Percentiles rank a stretch among this genome's conserved stretches.
phyloP scores from a whole-genome alignment of 2,329 filamentous ascomycete species.

The Colletotrichum navitas region DNA sequence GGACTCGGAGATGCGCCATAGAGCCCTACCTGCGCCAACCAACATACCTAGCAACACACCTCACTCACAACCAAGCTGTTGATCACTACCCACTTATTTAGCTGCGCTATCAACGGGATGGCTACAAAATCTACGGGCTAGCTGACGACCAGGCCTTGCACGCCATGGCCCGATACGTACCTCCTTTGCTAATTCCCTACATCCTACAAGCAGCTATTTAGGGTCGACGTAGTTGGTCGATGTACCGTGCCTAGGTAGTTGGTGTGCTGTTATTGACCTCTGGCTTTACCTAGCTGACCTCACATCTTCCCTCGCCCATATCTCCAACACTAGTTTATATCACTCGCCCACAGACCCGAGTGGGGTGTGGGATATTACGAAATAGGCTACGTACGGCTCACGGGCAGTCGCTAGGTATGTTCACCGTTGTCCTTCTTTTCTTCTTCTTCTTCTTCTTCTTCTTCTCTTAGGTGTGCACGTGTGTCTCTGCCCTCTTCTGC shows the following conservation, averaged over 20 bases:
- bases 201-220: background rate
- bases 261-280: constrained; percentile 8
- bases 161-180: constrained; percentile 15
- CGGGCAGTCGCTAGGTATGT: constrained; percentile 5
- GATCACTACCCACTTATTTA: constrained; percentile 17
- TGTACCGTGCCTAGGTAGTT: background rate
- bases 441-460: background rate
- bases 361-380: background rate
- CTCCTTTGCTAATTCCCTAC: background rate
- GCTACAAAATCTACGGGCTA: constrained; percentile 26
- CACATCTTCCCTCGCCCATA: constrained; percentile 5
- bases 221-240: background rate
- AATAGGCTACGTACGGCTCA: constrained; percentile 18
- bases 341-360: constrained; percentile 22
- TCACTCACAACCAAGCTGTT: background rate
- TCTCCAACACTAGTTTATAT: constrained; percentile 13
- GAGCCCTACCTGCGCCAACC: constrained; percentile 32
- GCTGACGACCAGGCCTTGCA: constrained; percentile 14
- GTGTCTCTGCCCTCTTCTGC: constrained; percentile 20
- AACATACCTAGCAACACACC: constrained; percentile 11
- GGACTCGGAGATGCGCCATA: background rate
- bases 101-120: constrained; percentile 37
- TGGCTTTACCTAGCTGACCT: constrained; percentile 3
- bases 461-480: constrained; percentile 1
- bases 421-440: constrained; percentile 1